phyloP scores from a whole-genome alignment of 2,329 filamentous ascomycete genomes.

The Fusarium tjaetaba region DNA sequence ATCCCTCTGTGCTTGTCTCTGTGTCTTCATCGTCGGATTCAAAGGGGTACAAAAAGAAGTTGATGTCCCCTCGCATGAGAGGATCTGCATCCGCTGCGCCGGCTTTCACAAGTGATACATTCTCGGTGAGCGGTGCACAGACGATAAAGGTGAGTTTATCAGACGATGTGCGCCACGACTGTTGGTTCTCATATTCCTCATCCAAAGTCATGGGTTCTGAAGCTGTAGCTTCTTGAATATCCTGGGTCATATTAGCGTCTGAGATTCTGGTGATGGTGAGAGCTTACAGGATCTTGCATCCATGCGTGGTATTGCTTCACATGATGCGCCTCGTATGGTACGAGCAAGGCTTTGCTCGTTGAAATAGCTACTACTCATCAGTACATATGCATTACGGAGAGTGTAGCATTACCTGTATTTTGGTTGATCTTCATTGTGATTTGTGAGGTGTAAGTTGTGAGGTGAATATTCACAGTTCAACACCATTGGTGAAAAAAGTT shows the following conservation, averaged over 20 bases:
- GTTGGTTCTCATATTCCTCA: slow-evolving; percentile 91
- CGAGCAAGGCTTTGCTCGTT: slow-evolving; percentile 74
- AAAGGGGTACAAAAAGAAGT: slow-evolving; percentile 77
- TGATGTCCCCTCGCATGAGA: slow-evolving; percentile 78
- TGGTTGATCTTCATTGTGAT: slow-evolving; percentile 58
- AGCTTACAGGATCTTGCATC: slow-evolving; percentile 82
- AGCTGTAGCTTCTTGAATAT: slow-evolving; percentile 84
- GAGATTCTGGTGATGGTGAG: background rate
- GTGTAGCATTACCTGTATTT: slow-evolving; percentile 50
- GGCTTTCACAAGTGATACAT: slow-evolving; percentile 37
- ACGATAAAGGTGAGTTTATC: slow-evolving; percentile 96
- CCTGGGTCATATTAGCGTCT: slow-evolving; percentile 53
- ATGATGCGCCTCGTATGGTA: slow-evolving; percentile 85
- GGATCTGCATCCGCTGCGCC: slow-evolving; percentile 63
- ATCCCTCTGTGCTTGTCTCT: slow-evolving; percentile 12
- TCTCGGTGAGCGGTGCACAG: slow-evolving; percentile 61
- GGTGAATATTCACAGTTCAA: slow-evolving; percentile 3
- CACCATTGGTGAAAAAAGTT: slow-evolving; percentile 24
- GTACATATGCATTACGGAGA: background rate
- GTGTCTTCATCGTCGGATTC: slow-evolving; percentile 60
- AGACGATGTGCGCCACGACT: slow-evolving; percentile 80
- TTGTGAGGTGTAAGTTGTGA: slow-evolving; percentile 17
- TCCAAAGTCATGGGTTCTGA: slow-evolving; percentile 83
- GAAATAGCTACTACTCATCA: slow-evolving; percentile 66
- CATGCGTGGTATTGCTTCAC: slow-evolving; percentile 86